Base-by-base conservation (phyloP, 2,329 filamentous ascomycete genomes). In the Lojkania enalia region DNA sequence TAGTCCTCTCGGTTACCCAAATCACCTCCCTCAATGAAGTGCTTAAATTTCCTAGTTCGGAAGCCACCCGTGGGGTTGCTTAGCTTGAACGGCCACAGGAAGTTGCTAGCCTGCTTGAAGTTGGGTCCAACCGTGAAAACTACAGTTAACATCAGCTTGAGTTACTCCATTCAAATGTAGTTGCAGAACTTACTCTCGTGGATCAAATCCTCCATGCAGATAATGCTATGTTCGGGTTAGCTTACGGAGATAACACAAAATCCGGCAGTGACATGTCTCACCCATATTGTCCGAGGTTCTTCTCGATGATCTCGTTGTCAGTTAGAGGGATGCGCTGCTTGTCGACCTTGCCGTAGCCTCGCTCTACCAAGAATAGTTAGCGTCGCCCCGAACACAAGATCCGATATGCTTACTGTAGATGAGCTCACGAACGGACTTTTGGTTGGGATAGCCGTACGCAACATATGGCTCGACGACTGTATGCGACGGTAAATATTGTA, bases 61-160 rank as follows among this genome's bases (percentile, higher is more conserved):
- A 97, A 99, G 60, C 94, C 92, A 75, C 94, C 94, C 66, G 80
- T 97, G 72, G 94, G 94, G 85, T 95, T 96, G 84, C 85, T 90
- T 64, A 99, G 88, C 88, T 99, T 97, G 86, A 99, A 99, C 73
- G 94, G 94, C 94, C 94, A 99, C 64, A 97, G 80, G 86, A 97
- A 97, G 87, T 97, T 99, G 81, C 86, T 84, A 70, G 89, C 90
- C 82, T 96, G 91, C 87, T 96, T 97, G 88, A 77, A 77, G 86
- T 97, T 97, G 81, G 92, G 92, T 73, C 50, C 52, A 21, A 56
- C 52, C 20, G 56, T 61, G 49, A 46, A 61, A 31, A 61, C 56
- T 54, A 35, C 3, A 12, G 33, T 20, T 20, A 20, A 42, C 18
- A 37, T 52, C 46, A 55, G 49, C 38, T 29, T 33, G 12, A 11